These are phyloP conservation scores for Boehmeria nivea DNA, from an alignment of 306 rosid genomes.

Conservation along the genomic window DNA sequence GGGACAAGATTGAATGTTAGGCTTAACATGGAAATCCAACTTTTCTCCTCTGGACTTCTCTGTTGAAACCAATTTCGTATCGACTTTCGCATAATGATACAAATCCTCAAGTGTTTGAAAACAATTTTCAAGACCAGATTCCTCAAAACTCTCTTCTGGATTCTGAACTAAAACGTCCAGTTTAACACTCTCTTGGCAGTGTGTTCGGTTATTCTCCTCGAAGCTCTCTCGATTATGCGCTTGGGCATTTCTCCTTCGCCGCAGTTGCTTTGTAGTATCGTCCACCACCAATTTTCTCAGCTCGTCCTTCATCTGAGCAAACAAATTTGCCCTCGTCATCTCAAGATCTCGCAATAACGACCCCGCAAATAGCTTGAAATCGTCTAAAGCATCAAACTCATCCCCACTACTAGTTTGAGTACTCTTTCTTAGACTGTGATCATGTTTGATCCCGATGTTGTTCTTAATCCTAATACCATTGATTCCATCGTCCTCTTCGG, in stretches of 20 bases:
- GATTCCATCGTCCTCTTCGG: too few species aligned
- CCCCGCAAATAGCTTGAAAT: slow-evolving; percentile 20
- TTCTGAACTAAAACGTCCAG: neutral
- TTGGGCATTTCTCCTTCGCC: neutral
- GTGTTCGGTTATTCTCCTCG: slow-evolving; percentile 5
- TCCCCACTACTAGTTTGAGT: slow-evolving; percentile 5
- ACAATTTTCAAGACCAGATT: too few species aligned
- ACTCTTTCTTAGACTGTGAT: too few species aligned
- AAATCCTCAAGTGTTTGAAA: too few species aligned
- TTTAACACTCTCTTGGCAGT: neutral
- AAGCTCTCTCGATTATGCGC: slow-evolving; percentile 1
- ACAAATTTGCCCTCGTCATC: slow-evolving; percentile 17
- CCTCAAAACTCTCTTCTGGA: too few species aligned
- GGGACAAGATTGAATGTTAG: too few species aligned
- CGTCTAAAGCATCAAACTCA: slow-evolving; percentile 21
- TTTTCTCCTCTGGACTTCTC: too few species aligned
- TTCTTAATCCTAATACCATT: too few species aligned
- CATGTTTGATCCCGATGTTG: too few species aligned
- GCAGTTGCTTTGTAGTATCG: neutral
- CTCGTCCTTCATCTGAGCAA: slow-evolving; percentile 30
- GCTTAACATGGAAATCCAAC: too few species aligned
- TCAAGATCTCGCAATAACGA: slow-evolving; percentile 30
- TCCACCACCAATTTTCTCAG: slow-evolving; percentile 18
- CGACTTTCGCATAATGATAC: too few species aligned
- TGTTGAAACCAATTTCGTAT: too few species aligned